phyloP scores from a whole-genome alignment of 805 yeast species.

The Starmerella vaccinii region DNA sequence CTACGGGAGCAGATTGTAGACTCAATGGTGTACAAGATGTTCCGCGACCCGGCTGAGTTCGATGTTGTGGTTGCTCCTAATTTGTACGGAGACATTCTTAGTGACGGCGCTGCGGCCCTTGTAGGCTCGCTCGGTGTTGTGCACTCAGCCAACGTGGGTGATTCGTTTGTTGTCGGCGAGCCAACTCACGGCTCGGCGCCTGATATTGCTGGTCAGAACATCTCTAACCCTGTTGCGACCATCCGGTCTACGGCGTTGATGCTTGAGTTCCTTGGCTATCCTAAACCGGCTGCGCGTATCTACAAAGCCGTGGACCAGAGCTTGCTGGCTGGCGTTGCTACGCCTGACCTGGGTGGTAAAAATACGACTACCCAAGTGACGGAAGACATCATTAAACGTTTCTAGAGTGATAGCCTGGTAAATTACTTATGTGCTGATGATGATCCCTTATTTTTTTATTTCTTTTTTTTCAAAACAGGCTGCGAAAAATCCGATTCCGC shows the following conservation, averaged over 20 bases:
- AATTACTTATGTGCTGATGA: background rate
- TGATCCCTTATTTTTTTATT: background rate
- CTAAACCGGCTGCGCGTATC: conserved; percentile 81
- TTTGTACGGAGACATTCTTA: conserved; percentile 91
- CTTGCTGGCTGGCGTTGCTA: conserved; percentile 65
- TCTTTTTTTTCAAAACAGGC: conserved; percentile 62
- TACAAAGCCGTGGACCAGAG: conserved; percentile 92
- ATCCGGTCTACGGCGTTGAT: conserved; percentile 94
- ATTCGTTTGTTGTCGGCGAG: conserved; percentile 91
- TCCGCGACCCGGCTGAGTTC: conserved; percentile 94
- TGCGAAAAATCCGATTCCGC: conserved; percentile 98
- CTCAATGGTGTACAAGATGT: conserved; percentile 98
- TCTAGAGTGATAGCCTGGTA: conserved; percentile 19
- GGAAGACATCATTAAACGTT: conserved; percentile 60
- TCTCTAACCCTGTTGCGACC: conserved; percentile 88
- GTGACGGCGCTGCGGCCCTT: conserved; percentile 97
- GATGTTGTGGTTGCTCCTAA: conserved; percentile 98
- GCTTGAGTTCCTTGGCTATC: conserved; percentile 92
- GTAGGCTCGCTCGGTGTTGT: conserved; percentile 97
- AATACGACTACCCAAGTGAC: conserved; percentile 79
- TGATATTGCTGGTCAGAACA: conserved; percentile 91
- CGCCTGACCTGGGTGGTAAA: conserved; percentile 93
- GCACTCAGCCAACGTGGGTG: conserved; percentile 97
- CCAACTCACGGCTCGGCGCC: conserved; percentile 99
- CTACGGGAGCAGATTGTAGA: conserved; percentile 96